Evolutionary conservation across 1,284 basidiomycete species (phyloP).

Genomic region (Phellinidium pouzarii): DNA sequence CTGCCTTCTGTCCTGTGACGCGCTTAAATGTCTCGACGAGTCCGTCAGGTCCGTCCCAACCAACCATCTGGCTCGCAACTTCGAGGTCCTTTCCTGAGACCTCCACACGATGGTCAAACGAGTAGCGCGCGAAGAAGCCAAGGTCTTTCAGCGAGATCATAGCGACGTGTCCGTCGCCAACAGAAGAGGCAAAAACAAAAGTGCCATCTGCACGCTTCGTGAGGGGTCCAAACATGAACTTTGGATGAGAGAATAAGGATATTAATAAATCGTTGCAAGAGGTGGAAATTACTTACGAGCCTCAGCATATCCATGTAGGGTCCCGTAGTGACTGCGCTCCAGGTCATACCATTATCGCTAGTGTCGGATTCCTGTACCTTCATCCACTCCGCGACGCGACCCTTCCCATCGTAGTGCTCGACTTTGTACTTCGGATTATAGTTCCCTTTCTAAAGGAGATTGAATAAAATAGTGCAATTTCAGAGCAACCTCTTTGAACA

Average conservation of each 20-base stretch:
- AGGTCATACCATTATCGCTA: constrained; percentile 31
- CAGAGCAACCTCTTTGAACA: not conserved
- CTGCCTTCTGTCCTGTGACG: constrained; percentile 37
- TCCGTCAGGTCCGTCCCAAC: constrained; percentile 30
- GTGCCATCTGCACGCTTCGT: constrained; percentile 34
- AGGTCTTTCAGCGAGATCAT: constrained; percentile 40
- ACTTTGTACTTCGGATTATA: constrained; percentile 26
- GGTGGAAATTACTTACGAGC: constrained; percentile 24
- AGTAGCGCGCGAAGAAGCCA: constrained; percentile 41
- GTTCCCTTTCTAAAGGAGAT: constrained; percentile 18
- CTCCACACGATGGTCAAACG: constrained; percentile 36
- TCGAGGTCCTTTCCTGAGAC: constrained; percentile 37
- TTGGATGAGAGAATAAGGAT: not conserved
- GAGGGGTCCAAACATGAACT: constrained; percentile 29
- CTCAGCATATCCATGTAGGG: constrained; percentile 41
- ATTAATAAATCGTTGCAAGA: not conserved
- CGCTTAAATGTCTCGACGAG: constrained; percentile 36
- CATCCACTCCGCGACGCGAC: constrained; percentile 37
- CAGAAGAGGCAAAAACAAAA: constrained; percentile 35
- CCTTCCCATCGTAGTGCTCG: constrained; percentile 40
- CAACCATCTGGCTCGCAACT: constrained; percentile 37
- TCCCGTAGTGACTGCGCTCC: constrained; percentile 36
- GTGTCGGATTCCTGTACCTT: constrained; percentile 35
- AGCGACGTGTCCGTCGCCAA: constrained; percentile 34
- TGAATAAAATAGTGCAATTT: not conserved